Evolutionary conservation across 805 yeast genomes (phyloP).

Genomic region (Debaryomyces castellii): DNA sequence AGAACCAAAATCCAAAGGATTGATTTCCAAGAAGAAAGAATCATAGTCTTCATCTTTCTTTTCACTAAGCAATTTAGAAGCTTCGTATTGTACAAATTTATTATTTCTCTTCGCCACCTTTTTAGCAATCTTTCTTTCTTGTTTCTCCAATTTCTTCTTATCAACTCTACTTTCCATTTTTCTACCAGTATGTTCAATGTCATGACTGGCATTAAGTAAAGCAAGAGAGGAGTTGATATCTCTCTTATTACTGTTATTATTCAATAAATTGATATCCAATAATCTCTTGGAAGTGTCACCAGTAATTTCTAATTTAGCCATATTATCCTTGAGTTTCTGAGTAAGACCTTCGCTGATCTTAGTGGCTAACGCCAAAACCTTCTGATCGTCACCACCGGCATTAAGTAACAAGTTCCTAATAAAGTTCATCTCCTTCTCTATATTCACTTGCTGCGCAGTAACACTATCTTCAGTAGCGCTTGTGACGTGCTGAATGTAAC

Average conservation of each 20-base stretch:
- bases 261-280: slow-evolving; percentile 70
- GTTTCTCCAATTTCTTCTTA: slow-evolving; percentile 93
- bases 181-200: slow-evolving; percentile 89
- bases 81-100: slow-evolving; percentile 84
- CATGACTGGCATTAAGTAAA: slow-evolving; percentile 72
- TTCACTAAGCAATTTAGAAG: slow-evolving; percentile 81
- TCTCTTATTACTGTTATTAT: slow-evolving; percentile 56
- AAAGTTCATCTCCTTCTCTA: slow-evolving; percentile 66
- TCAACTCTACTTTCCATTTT: slow-evolving; percentile 93
- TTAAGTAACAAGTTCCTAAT: slow-evolving; percentile 62
- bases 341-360: slow-evolving; percentile 49
- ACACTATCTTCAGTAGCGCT: slow-evolving; percentile 78
- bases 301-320: slow-evolving; percentile 72
- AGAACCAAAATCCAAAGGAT: slow-evolving; percentile 84
- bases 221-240: slow-evolving; percentile 77
- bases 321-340: slow-evolving; percentile 59
- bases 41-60: slow-evolving; percentile 77
- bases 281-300: slow-evolving; percentile 89
- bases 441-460: slow-evolving; percentile 68
- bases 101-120: slow-evolving; percentile 90
- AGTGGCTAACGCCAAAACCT: slow-evolving; percentile 49
- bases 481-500: slow-evolving; percentile 84
- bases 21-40: slow-evolving; percentile 90
- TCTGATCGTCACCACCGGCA: slow-evolving; percentile 76
- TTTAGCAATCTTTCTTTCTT: slow-evolving; percentile 95